Conservation (phyloP, 768 basidiomycete species). For the Rhodotorula graminis region DNA sequence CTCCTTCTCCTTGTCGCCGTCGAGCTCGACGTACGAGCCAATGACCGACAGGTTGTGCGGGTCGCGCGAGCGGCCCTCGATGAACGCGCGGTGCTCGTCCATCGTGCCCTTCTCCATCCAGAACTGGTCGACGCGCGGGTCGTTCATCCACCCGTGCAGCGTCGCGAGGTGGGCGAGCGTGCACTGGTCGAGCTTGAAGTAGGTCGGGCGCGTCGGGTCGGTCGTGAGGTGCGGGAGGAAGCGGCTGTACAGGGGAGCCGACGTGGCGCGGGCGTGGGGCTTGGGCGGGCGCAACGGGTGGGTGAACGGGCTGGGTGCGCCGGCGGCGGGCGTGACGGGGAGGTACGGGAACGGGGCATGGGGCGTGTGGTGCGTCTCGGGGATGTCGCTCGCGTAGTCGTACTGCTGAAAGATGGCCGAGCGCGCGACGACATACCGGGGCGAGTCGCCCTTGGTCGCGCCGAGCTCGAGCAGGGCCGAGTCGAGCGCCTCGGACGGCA, state of each 20-base stretch:
- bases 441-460: conserved; percentile 6
- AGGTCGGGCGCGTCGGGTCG: background rate
- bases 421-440: conserved; percentile 23
- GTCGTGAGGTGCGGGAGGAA: conserved; percentile 34
- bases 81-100: conserved; percentile 28
- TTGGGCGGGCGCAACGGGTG: conserved; percentile 36
- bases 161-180: conserved; percentile 25
- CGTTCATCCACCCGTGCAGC: conserved; percentile 37
- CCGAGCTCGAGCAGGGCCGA: conserved; percentile 20
- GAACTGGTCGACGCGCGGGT: conserved; percentile 34
- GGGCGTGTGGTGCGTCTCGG: conserved; percentile 16
- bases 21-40: conserved; percentile 20
- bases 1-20: background rate
- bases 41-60: conserved; percentile 29
- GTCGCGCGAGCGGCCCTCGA: conserved; percentile 12
- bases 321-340: conserved; percentile 3
- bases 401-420: conserved; percentile 34
- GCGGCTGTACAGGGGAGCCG: conserved; percentile 23
- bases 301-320: conserved; percentile 10
- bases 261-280: conserved; percentile 1
- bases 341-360: conserved; percentile 23
- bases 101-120: conserved; percentile 35
- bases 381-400: conserved; percentile 22
- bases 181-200: conserved; percentile 29
- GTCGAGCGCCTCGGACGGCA: conserved; percentile 28